Percentiles rank a stretch among this genome's conserved stretches.
Evolutionary conservation across 2,329 filamentous ascomycete genomes (phyloP).

Genomic region (Exophiala spinifera): DNA sequence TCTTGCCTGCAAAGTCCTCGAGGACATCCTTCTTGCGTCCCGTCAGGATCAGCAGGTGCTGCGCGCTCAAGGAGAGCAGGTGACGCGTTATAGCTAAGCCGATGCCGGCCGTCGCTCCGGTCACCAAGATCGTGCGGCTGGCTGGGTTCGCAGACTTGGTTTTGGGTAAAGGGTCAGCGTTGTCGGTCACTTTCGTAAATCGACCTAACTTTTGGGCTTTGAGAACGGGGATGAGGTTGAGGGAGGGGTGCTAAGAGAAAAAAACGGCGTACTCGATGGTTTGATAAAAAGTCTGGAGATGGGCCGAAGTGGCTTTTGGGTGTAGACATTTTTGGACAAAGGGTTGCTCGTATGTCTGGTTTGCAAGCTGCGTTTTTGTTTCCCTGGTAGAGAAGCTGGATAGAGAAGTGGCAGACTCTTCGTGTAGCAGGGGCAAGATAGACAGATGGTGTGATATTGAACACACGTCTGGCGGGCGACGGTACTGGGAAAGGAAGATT

Average conservation of each 20-base stretch:
- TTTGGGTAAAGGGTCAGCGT: too few species aligned
- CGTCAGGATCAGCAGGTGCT: conserved; percentile 57
- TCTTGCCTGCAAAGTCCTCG: conserved; percentile 52
- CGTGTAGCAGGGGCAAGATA: too few species aligned
- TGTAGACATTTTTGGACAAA: not conserved
- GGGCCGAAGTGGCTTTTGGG: not conserved
- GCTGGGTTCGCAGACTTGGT: conserved; percentile 15
- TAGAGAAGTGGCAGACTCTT: too few species aligned
- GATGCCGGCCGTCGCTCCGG: conserved; percentile 63
- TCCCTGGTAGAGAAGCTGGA: not conserved
- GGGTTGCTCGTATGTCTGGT: not conserved
- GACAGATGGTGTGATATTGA: too few species aligned
- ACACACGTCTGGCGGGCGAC: too few species aligned
- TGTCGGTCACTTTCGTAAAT: too few species aligned
- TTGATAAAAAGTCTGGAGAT: not conserved
- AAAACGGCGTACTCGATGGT: not conserved
- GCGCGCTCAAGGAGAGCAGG: conserved; percentile 50
- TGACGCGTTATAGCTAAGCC: conserved; percentile 60
- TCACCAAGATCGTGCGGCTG: conserved; percentile 57
- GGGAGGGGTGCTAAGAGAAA: too few species aligned
- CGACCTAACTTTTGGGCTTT: too few species aligned
- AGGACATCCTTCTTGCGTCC: conserved; percentile 56
- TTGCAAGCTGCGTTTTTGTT: not conserved
- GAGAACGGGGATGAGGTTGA: too few species aligned
- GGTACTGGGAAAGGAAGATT: too few species aligned